These are phyloP conservation scores for Choanephora cucurbitarum DNA, from an alignment of 371 early-diverging fungal species.

Conservation along the genomic window DNA sequence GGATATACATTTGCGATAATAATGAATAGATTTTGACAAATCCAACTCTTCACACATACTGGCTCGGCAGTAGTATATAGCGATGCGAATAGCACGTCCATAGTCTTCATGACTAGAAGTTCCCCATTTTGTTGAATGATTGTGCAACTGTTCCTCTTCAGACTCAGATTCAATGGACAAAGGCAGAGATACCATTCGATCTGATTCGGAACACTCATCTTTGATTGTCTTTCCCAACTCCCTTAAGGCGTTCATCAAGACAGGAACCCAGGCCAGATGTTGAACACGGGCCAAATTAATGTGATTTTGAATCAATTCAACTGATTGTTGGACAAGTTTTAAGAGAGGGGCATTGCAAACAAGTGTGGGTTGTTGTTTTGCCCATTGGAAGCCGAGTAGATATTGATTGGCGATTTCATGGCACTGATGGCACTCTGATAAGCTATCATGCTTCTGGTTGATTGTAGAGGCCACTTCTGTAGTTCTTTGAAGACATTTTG, in stretches of 20 bases:
- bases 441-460: conserved; percentile 19
- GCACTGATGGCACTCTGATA: conserved; percentile 20
- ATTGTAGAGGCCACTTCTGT: conserved; percentile 13
- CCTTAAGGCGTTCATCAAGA: conserved; percentile 26
- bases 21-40: conserved; percentile 27
- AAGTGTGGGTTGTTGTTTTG: conserved; percentile 4
- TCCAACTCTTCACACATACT: conserved; percentile 19
- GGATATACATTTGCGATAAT: conserved; percentile 35
- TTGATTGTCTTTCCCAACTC: conserved; percentile 37
- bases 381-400: conserved; percentile 10
- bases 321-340: conserved; percentile 17
- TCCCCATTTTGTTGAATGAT: neutral
- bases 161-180: neutral
- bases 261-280: conserved; percentile 26
- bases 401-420: conserved; percentile 20
- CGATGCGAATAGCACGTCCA: conserved; percentile 39
- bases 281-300: conserved; percentile 10
- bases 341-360: conserved; percentile 12
- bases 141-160: neutral
- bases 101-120: conserved; percentile 7
- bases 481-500: conserved; percentile 12
- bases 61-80: conserved; percentile 35
- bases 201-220: conserved; percentile 30
- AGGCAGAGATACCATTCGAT: conserved; percentile 16
- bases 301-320: conserved; percentile 20